A percentile compares a stretch with the other conserved stretches of the same genome.
Conservation (phyloP, 768 basidiomycete genomes). For the Hydnum rufescens region DNA sequence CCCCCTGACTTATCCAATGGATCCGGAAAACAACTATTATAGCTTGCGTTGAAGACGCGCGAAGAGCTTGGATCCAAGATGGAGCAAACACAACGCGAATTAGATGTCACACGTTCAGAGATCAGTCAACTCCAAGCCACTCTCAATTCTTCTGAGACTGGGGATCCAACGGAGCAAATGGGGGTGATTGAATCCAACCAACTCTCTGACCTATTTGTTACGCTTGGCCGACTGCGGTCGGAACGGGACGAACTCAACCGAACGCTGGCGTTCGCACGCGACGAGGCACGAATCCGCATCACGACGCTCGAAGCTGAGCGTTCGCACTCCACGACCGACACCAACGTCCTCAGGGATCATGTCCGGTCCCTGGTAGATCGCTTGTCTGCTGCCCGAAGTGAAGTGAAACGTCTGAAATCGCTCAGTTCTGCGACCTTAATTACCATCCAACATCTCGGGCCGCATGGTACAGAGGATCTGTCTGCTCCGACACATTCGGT, state of each 20-base stretch:
- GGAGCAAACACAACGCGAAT: no score
- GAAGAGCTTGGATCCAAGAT: neutral
- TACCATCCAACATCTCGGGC: neutral
- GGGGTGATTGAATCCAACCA: neutral
- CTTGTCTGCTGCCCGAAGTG: no score
- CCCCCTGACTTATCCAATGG: neutral
- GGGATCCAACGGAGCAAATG: no score
- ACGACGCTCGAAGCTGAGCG: slow-evolving; percentile 2
- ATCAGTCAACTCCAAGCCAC: no score
- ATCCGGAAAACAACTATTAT: neutral
- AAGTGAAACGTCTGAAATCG: no score
- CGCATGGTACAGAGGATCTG: neutral
- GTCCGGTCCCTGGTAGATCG: no score
- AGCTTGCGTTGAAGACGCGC: neutral
- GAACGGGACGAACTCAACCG: slow-evolving; percentile 18
- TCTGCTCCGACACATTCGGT: no score
- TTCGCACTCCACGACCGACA: neutral
- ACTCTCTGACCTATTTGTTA: slow-evolving; percentile 8
- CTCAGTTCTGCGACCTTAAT: neutral
- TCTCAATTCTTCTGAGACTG: no score
- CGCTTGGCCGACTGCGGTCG: slow-evolving; percentile 16
- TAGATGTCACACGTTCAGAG: no score
- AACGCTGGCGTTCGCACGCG: slow-evolving; percentile 15
- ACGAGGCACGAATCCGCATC: slow-evolving; percentile 15
- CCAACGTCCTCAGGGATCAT: no score